A percentile compares a stretch with the other conserved stretches of the same genome.
Conservation (phyloP, 352 stramenopile species). For the Blastocystis sp. region DNA sequence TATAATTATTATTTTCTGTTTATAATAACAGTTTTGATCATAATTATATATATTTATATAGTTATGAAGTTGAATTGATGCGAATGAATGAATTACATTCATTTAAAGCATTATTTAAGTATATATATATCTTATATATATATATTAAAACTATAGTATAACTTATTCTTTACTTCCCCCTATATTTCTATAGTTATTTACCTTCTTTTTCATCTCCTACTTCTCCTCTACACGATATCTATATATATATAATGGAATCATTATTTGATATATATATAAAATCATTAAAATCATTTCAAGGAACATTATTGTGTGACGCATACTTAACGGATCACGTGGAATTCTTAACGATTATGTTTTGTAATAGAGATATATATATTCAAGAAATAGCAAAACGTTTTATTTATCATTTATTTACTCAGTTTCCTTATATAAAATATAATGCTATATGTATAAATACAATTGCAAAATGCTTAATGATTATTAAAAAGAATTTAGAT, state of each 20-base stretch:
- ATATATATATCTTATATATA: too few species aligned
- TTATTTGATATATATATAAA: constrained; percentile 13
- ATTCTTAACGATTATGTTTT: constrained; percentile 12
- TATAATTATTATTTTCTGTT: too few species aligned
- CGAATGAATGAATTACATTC: too few species aligned
- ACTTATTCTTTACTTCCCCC: too few species aligned
- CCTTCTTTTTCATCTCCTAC: constrained; percentile 3
- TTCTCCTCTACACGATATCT: constrained; percentile 1
- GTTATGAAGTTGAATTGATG: too few species aligned
- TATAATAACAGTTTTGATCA: too few species aligned
- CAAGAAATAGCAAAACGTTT: constrained; percentile 13
- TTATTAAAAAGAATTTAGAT: constrained; percentile 24
- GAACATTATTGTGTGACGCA: background rate
- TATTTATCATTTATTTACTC: constrained; percentile 9
- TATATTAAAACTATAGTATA: too few species aligned
- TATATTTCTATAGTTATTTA: too few species aligned
- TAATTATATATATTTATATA: too few species aligned
- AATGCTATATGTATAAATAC: constrained; percentile 31
- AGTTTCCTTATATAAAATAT: constrained; percentile 15
- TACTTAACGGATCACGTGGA: constrained; percentile 33
- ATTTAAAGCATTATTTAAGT: too few species aligned
- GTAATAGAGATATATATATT: constrained; percentile 7
- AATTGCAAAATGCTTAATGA: constrained; percentile 27
- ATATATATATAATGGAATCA: constrained; percentile 19
- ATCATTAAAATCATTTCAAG: background rate